Evolutionary conservation across 1,139 yeast genomes (phyloP), one percentile per base, ranked within the genome.

Genomic region (Candida sp.): DNA sequence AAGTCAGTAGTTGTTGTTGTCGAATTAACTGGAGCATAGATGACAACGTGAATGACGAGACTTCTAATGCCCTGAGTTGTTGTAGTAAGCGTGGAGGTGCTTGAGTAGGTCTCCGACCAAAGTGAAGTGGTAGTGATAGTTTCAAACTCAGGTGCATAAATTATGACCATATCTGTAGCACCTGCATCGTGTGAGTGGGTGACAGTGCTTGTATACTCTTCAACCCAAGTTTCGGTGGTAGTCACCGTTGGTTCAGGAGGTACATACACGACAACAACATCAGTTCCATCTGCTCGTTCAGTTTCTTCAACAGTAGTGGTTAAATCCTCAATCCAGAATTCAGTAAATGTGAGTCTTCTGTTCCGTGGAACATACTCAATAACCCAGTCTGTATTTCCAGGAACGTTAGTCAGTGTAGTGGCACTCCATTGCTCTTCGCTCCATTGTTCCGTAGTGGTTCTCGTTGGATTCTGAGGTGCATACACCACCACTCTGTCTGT

Each of bases 201-300:
- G 17, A 27, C 31, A 2, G 47, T 44, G n/a, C 5, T 26, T 3
- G 43, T 28, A 8, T 42, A 39, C 11, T 22, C 26, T n/a, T 32
- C 42, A n/a, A 26, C 41, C 8, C 47, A 50, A 11, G 55, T 40
- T 53, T 56, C 55, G 9, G 59, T 51, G 7, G 52, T 37, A 7
- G 62, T 59, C 3, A 39, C 39, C 0, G 56, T 55, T 2, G 61
- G 46, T 17, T 33, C 31, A 11, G 47, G 46, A 6, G 68, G 67
- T n/a, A 57, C 58, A 11, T 58, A 59, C 23, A 63, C 57, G 34
- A 57, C 49, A 3, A 62, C 62, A 12, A 61, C 55, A 42, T 55
- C 56, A 4, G 61, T 59, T 5, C 49, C 57, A 12, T 46, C 53
- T 5, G 51, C 52, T 7, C 5, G 6, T 7, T 26, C 11, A 7